Conservation (phyloP, 2,329 filamentous ascomycete species). For the Cladosporium sp. region DNA sequence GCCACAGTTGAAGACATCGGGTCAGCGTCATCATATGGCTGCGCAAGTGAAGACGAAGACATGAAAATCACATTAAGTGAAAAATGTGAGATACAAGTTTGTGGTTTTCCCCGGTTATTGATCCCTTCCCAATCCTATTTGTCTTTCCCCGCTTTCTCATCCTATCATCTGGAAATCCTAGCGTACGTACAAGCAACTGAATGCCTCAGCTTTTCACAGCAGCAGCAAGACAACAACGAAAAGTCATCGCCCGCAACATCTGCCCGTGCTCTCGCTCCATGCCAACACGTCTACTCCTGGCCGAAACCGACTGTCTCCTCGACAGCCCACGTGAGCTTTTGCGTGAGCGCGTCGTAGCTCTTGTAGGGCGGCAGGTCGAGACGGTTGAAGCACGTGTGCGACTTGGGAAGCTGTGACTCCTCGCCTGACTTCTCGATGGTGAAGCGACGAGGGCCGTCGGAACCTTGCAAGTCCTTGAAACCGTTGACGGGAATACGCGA, state of each 20-base stretch:
- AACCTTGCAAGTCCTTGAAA: conserved; percentile 98
- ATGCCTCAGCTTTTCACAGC: neutral
- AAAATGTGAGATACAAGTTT: neutral
- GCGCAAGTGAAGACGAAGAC: neutral
- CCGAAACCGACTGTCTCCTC: conserved; percentile 99
- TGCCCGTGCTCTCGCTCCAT: neutral
- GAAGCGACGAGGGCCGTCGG: conserved; percentile 90
- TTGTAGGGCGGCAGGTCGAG: conserved; percentile 95
- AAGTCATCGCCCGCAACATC: neutral
- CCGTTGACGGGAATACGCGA: conserved; percentile 98
- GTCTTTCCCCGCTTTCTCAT: neutral
- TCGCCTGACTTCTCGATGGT: conserved; percentile 98
- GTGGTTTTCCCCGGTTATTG: neutral
- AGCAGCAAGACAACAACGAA: neutral
- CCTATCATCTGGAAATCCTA: neutral
- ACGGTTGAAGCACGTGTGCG: conserved; percentile 98
- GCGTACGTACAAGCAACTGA: conserved; percentile 8
- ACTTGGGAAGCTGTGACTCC: conserved; percentile 86
- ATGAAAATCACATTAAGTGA: neutral
- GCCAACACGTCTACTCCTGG: conserved; percentile 70
- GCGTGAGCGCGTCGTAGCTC: conserved; percentile 76
- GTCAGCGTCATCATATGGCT: too few relatives aligned
- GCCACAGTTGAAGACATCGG: too few relatives aligned
- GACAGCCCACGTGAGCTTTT: conserved; percentile 93
- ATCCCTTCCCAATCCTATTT: conserved; percentile 5